Base-by-base conservation (phyloP, 164 flowering plant genomes). In the Sextonia rubra region DNA sequence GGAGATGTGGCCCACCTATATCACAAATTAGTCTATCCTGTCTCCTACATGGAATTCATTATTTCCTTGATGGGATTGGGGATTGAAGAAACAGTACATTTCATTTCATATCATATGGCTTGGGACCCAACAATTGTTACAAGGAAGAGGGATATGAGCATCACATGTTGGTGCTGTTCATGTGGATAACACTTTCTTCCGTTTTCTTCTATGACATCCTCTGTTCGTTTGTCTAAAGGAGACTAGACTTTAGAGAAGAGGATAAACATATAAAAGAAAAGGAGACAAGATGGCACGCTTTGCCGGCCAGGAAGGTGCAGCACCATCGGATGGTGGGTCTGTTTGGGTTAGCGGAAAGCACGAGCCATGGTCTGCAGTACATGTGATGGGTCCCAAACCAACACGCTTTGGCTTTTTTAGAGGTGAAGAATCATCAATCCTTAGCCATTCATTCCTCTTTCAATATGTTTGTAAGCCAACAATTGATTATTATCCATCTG, bases 281-380 rank as follows among this genome's bases (percentile, higher is more conserved):
- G 22, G 47, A 26, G 75, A 79, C 76, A 76, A 9, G 47, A 60
- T 55, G 30, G 79, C 79, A 80, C 79, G 82, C 79, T 69, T 71
- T 80, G 82, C 79, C 77, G 77, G 75, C 30, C 62, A 55, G 60
- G 77, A 63, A 76, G 79, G 79, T 29, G 79, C 82, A 80, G 61
- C 77, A 71, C 56, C 65, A 70, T 74, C 73, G 79, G 65, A 72
- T 73, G 62, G 79, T 76, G 79, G 82, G 82, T 47, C 26, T 17
- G 67, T 2, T 24, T 22, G 26, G 64, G 64, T 52, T 37, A 37
- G 44, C 44, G 12, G 32, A 30, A 70, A 70, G 74, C 70, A 76
- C 61, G 77, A 60, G 71, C 71, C 76, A 64, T 24, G 49, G 61
- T 15, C 44, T 68, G 70, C 26, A 37, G 20, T 55, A 30, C 47